A percentile compares a stretch with the other conserved stretches of the same genome.
Conservation (phyloP, 306 rosid genomes). For the Clitoria ternatea region DNA sequence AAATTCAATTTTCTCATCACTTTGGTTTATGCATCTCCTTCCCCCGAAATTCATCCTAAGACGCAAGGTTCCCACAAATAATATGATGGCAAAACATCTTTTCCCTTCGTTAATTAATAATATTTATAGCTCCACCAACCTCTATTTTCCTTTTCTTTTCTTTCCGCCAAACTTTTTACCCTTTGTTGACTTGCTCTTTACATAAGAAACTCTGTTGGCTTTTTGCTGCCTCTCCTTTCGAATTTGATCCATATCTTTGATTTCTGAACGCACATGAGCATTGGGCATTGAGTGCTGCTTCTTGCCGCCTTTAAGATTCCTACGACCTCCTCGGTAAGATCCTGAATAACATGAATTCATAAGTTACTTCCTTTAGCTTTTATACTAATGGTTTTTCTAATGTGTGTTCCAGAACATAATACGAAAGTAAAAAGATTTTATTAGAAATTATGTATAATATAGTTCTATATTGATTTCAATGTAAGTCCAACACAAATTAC, state of each 20-base stretch:
- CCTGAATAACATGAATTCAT: conserved; percentile 35
- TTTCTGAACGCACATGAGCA: conserved; percentile 75
- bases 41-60: background rate
- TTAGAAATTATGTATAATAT: too few species aligned
- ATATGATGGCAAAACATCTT: background rate
- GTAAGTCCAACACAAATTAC: too few species aligned
- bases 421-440: too few species aligned
- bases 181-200: conserved; percentile 53
- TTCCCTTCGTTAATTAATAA: background rate
- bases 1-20: background rate
- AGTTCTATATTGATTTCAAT: too few species aligned
- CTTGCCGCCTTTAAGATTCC: conserved; percentile 42
- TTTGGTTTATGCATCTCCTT: background rate
- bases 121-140: background rate
- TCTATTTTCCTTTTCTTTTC: conserved; percentile 42
- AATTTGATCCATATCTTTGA: conserved; percentile 79
- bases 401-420: too few species aligned
- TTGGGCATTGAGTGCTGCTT: conserved; percentile 53
- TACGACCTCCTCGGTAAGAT: conserved; percentile 33
- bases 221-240: conserved; percentile 82
- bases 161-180: conserved; percentile 63
- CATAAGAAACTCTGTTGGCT: conserved; percentile 41
- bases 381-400: too few species aligned
- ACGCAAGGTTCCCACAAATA: background rate
- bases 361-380: background rate